Conservation (phyloP, 495 filamentous ascomycete species). For the Aspergillus baeticus region DNA sequence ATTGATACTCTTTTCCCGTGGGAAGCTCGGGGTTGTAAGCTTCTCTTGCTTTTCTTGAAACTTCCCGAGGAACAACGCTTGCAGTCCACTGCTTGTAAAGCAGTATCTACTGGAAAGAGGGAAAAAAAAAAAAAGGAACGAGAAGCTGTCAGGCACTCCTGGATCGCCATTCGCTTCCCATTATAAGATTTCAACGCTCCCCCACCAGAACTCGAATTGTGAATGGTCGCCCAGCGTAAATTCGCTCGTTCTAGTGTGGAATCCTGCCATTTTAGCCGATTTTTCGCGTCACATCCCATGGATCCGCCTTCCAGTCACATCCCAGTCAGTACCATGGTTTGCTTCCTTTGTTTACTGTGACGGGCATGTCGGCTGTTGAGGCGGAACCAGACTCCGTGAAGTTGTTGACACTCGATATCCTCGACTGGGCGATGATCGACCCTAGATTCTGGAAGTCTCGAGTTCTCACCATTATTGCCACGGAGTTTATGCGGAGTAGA, state of each 20-base stretch:
- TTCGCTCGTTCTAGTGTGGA: conserved; percentile 1
- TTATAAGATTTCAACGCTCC: conserved; percentile 18
- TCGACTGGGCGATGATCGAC: too few species aligned
- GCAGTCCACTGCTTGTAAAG: neutral
- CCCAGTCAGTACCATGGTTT: neutral
- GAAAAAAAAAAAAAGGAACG: neutral
- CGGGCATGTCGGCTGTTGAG: neutral
- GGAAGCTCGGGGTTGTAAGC: too few species aligned
- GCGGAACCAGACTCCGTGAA: too few species aligned
- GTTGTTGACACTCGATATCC: too few species aligned
- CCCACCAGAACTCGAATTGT: conserved; percentile 6
- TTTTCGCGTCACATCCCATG: neutral
- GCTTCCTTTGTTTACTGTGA: neutral
- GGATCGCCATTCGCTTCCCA: conserved; percentile 24
- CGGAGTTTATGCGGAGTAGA: neutral
- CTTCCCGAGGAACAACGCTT: too few species aligned
- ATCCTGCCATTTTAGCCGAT: conserved; percentile 7
- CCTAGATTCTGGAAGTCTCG: too few species aligned
- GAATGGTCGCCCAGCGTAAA: conserved; percentile 9
- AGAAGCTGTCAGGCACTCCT: conserved; percentile 16
- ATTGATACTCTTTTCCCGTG: too few species aligned
- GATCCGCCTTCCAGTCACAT: neutral
- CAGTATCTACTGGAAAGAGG: neutral
- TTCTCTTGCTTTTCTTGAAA: too few species aligned
- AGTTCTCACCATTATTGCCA: neutral